Evolutionary conservation across 2,329 filamentous ascomycete genomes (phyloP).

Genomic region (Allantophomopsis cytisporea): DNA sequence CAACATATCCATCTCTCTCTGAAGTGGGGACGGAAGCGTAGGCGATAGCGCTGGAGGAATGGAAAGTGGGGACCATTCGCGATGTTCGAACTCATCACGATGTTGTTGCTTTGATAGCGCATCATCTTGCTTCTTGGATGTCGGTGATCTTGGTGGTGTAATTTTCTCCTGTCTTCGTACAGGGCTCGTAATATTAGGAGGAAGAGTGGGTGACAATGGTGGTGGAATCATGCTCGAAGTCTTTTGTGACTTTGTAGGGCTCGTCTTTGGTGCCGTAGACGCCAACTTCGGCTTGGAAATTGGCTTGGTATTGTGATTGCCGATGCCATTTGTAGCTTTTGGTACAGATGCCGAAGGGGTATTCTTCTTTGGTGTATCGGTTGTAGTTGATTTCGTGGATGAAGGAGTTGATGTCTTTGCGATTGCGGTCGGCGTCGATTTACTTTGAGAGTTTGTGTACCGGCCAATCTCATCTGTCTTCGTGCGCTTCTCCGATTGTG

Average conservation of each 20-base stretch:
- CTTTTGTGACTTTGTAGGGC: slow-evolving; percentile 6
- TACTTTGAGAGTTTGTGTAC: slow-evolving; percentile 5
- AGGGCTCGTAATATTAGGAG: not conserved
- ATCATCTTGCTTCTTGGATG: slow-evolving; percentile 5
- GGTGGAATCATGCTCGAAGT: slow-evolving; percentile 8
- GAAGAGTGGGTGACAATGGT: not conserved
- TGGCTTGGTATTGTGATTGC: slow-evolving; percentile 6
- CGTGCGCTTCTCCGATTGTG: slow-evolving; percentile 14
- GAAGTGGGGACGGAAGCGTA: slow-evolving; percentile 15
- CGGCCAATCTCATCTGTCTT: slow-evolving; percentile 10
- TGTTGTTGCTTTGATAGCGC: not conserved
- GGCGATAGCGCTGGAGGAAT: slow-evolving; percentile 16
- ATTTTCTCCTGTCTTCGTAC: not conserved
- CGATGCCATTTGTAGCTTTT: slow-evolving; percentile 4
- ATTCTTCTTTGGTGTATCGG: slow-evolving; percentile 6
- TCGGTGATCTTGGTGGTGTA: not conserved
- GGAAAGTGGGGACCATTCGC: slow-evolving; percentile 6
- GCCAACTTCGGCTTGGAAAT: slow-evolving; percentile 4
- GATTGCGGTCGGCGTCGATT: slow-evolving; percentile 1
- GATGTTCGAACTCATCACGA: not conserved
- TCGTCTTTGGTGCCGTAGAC: too few species aligned
- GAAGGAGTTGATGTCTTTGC: slow-evolving; percentile 7
- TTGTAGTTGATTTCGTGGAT: slow-evolving; percentile 7
- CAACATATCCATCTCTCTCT: slow-evolving; percentile 11
- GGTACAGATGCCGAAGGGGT: slow-evolving; percentile 5